Conservation (phyloP, 164 flowering plant genomes). For the Stephania cephalantha region DNA sequence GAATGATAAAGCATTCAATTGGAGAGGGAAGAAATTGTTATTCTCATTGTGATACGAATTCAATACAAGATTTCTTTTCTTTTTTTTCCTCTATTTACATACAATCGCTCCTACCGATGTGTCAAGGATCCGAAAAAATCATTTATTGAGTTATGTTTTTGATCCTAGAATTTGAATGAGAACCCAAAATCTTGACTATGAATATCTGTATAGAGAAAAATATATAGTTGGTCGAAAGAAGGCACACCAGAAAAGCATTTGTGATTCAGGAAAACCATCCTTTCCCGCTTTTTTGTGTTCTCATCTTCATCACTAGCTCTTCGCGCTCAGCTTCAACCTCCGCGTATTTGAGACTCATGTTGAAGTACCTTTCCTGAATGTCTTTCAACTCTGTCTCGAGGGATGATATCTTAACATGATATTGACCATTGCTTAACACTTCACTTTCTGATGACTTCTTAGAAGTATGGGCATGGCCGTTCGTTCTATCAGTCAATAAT, state of each 20-base stretch:
- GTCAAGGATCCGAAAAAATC: not conserved
- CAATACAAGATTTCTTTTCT: not conserved
- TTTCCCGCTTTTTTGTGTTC: constrained; percentile 36
- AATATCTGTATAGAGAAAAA: not conserved
- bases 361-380: constrained; percentile 67
- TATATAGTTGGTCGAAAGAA: not conserved
- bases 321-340: constrained; percentile 82
- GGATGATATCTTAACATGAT: constrained; percentile 33
- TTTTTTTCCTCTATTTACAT: constrained; percentile 3
- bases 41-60: not conserved
- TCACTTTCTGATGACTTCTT: constrained; percentile 20
- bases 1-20: not conserved
- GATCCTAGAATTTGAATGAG: constrained; percentile 3
- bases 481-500: constrained; percentile 28
- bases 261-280: constrained; percentile 50
- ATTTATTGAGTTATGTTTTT: no score
- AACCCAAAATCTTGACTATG: constrained; percentile 1
- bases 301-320: constrained; percentile 85
- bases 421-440: constrained; percentile 24
- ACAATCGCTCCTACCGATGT: not conserved
- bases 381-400: constrained; percentile 71
- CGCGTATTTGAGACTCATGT: constrained; percentile 87
- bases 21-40: not conserved
- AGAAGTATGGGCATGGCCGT: constrained; percentile 16
- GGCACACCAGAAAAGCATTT: not conserved